A percentile compares a stretch with the other conserved stretches of the same genome.
Conservation (phyloP, 192 early-diverging fungal species). For the Paraglomus occultum region DNA sequence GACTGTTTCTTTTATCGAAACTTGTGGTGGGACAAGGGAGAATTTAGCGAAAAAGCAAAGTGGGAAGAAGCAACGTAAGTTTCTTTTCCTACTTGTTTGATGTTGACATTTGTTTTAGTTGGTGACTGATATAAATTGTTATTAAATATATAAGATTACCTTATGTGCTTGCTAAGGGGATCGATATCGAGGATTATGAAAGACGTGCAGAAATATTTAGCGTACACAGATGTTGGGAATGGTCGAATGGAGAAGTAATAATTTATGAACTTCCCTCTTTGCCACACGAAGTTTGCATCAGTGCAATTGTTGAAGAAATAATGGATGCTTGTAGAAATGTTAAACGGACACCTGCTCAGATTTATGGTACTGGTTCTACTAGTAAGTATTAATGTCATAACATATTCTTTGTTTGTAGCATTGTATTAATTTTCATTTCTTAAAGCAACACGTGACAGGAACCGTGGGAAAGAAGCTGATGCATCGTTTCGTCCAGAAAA, state of each 20-base stretch:
- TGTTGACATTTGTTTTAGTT: constrained; percentile 26
- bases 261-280: constrained; percentile 22
- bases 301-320: constrained; percentile 3
- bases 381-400: constrained; percentile 19
- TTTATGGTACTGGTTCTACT: constrained; percentile 15
- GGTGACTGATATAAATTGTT: constrained; percentile 28
- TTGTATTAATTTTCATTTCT: constrained; percentile 18
- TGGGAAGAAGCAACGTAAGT: constrained; percentile 27
- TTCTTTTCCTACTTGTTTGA: constrained; percentile 14
- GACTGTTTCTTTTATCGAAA: constrained; percentile 27
- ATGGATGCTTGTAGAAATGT: neutral
- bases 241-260: constrained; percentile 6
- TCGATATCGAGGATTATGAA: constrained; percentile 25
- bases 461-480: neutral
- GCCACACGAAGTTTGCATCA: constrained; percentile 25
- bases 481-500: neutral
- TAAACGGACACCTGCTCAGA: constrained; percentile 9
- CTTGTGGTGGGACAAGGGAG: constrained; percentile 26
- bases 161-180: constrained; percentile 18
- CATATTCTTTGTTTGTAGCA: constrained; percentile 5
- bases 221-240: constrained; percentile 23
- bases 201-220: constrained; percentile 18
- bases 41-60: constrained; percentile 20
- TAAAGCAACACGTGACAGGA: neutral
- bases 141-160: constrained; percentile 18